Evolutionary conservation across 2,329 filamentous ascomycete genomes (phyloP), one percentile per base, ranked within the genome.

Genomic region (Albophoma yamanashiensis): DNA sequence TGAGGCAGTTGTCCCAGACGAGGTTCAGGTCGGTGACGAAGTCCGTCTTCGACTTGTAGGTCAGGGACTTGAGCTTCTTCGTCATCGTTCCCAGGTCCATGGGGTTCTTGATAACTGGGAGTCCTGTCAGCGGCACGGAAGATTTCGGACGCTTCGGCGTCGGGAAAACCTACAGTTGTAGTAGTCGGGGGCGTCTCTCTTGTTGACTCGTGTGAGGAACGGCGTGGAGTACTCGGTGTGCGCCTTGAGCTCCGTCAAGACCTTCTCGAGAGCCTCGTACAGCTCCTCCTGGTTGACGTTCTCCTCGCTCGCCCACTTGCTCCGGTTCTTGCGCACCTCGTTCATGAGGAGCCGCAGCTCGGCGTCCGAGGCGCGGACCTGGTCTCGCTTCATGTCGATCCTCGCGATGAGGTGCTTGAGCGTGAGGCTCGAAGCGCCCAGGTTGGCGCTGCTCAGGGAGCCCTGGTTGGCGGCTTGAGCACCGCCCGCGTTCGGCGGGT

Each of bases 81-180:
- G 95, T 96, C 92, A 99, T 97, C 56, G 87, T 88, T 43, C 94
- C 94, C 60, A 99, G 86, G 72, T 99, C 94, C 94, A 99, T 99
- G 2, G 94, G 94, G 55, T 92, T 89, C 75, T 95, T 97, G 75
- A 97, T 97, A 65, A 91, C 88, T 92, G 70, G 58, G 64, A 47
- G 61, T 20, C 45, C 38, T 57, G 66, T 74, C 65, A 71, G 67
- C 59, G 58, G 55, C 6, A 34, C 25, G 36, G 34, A n/a, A 11
- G 43, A 15, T 9, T 40, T 4, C n/a, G n/a, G n/a, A n/a, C n/a
- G n/a, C n/a, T n/a, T n/a, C n/a, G n/a, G n/a, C n/a, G n/a, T n/a
- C n/a, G n/a, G n/a, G n/a, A n/a, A n/a, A n/a, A 75, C 86, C 87
- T 85, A 89, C 94, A 85, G 66, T 85, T 88, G 73, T 95, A 92